These are phyloP conservation scores for Pseudonectria buxi DNA, from an alignment of 2,329 filamentous ascomycete genomes.

Conservation along the genomic window DNA sequence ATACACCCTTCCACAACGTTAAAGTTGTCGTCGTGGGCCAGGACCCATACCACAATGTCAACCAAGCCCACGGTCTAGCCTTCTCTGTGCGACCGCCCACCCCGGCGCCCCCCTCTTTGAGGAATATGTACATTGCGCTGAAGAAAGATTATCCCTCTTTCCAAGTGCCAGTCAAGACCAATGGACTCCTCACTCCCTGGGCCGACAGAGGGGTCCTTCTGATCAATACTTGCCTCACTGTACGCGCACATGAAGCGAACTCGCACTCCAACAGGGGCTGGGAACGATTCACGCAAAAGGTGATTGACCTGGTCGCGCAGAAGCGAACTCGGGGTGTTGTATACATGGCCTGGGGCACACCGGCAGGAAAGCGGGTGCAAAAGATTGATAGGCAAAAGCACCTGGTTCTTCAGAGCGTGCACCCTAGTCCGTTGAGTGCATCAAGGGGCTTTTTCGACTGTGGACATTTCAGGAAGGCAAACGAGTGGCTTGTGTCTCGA, in stretches of 20 bases:
- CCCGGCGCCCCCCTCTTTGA: constrained; percentile 77
- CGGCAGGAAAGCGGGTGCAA: constrained; percentile 71
- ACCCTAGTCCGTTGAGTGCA: constrained; percentile 91
- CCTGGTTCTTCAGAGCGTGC: constrained; percentile 76
- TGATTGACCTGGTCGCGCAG: constrained; percentile 79
- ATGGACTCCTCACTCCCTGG: constrained; percentile 85
- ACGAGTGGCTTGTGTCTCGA: constrained; percentile 72
- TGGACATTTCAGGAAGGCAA: constrained; percentile 72
- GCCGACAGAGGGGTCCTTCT: constrained; percentile 87
- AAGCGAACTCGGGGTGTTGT: constrained; percentile 77
- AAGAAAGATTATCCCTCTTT: constrained; percentile 85
- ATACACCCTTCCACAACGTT: constrained; percentile 81
- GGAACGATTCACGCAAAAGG: constrained; percentile 87
- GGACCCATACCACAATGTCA: constrained; percentile 93
- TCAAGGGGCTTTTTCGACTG: constrained; percentile 75
- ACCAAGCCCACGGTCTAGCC: constrained; percentile 92
- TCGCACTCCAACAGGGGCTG: constrained; percentile 81
- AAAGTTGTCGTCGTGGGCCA: constrained; percentile 93
- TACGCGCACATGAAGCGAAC: constrained; percentile 81
- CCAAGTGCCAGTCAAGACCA: constrained; percentile 64
- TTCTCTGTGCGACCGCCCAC: constrained; percentile 93
- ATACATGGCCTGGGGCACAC: constrained; percentile 88
- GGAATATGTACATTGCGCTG: constrained; percentile 88
- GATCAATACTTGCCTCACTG: constrained; percentile 91
- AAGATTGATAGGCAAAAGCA: constrained; percentile 69